Evolutionary conservation across 2,329 filamentous ascomycete genomes (phyloP).

Genomic region (Penicillium brasilianum): DNA sequence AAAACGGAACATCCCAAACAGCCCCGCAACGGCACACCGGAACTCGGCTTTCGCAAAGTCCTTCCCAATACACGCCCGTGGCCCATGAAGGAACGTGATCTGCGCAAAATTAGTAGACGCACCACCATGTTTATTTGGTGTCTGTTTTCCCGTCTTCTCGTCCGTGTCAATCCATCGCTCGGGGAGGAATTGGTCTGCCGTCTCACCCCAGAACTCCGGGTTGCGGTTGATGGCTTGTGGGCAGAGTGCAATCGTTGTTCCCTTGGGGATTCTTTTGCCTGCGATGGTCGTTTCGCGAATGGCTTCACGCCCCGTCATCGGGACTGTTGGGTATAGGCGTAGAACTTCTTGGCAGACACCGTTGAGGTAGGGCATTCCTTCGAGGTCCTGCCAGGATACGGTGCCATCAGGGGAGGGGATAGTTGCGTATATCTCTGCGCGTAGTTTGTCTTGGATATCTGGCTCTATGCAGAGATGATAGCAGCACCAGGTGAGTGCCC

Average conservation of each 20-base stretch:
- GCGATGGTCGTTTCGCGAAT: slow-evolving; percentile 67
- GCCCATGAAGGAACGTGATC: slow-evolving; percentile 26
- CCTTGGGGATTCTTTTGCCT: slow-evolving; percentile 67
- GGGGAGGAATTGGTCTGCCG: slow-evolving; percentile 73
- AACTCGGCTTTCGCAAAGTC: slow-evolving; percentile 25
- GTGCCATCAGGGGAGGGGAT: slow-evolving; percentile 21
- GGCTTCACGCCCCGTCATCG: slow-evolving; percentile 69
- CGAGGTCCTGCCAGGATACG: slow-evolving; percentile 39
- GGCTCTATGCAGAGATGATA: slow-evolving; percentile 35
- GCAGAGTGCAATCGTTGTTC: slow-evolving; percentile 68
- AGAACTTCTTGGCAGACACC: slow-evolving; percentile 76
- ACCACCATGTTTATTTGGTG: slow-evolving; percentile 20
- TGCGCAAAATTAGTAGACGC: slow-evolving; percentile 24
- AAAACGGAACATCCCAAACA: slow-evolving; percentile 13
- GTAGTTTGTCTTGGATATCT: slow-evolving; percentile 34
- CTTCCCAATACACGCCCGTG: slow-evolving; percentile 24
- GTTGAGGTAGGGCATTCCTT: slow-evolving; percentile 74
- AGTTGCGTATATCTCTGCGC: slow-evolving; percentile 33
- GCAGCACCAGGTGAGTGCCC: slow-evolving; percentile 36
- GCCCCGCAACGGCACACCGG: slow-evolving; percentile 19
- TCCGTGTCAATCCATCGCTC: slow-evolving; percentile 75
- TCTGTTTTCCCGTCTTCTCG: slow-evolving; percentile 11
- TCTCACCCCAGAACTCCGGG: slow-evolving; percentile 70
- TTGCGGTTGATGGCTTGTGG: slow-evolving; percentile 71
- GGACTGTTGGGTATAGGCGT: slow-evolving; percentile 71